These are phyloP conservation scores for Borovskyia barvae DNA, from an alignment of 208 protist species.

Conservation along the genomic window DNA sequence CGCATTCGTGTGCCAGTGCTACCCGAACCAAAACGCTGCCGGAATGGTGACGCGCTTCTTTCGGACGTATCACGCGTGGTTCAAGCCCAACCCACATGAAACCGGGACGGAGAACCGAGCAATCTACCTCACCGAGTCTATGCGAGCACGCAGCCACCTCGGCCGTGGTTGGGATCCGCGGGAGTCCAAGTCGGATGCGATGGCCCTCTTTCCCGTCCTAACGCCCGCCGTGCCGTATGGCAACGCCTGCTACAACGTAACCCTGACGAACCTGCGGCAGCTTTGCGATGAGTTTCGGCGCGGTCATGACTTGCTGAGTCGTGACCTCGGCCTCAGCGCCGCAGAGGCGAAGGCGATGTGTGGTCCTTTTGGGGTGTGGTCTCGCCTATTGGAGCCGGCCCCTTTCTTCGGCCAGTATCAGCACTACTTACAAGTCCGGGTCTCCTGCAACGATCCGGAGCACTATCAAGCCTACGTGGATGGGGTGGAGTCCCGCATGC, in stretches of 20 bases:
- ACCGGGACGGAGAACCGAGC: constrained; percentile 79
- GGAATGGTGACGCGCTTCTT: constrained; percentile 95
- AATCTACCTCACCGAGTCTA: constrained; percentile 87
- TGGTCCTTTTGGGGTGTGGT: constrained; percentile 79
- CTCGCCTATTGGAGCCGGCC: constrained; percentile 67
- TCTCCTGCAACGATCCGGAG: constrained; percentile 72
- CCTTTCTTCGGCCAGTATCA: constrained; percentile 82
- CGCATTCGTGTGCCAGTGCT: constrained; percentile 97
- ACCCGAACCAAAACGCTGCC: constrained; percentile 94
- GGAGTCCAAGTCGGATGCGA: constrained; percentile 85
- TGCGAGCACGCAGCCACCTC: constrained; percentile 65
- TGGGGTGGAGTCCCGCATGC: constrained; percentile 86
- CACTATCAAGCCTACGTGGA: constrained; percentile 82
- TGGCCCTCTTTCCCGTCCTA: constrained; percentile 96
- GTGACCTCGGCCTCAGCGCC: constrained; percentile 37
- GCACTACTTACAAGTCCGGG: constrained; percentile 83
- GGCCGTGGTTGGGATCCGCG: constrained; percentile 82
- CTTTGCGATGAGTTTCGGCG: constrained; percentile 95
- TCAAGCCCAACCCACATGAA: constrained; percentile 84
- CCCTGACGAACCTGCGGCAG: constrained; percentile 91
- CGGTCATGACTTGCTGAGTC: constrained; percentile 79
- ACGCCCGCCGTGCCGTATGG: constrained; percentile 97
- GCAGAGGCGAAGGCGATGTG: constrained; percentile 52
- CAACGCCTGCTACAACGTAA: constrained; percentile 98
- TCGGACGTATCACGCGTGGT: constrained; percentile 90